Conservation (phyloP, 257 asterid species). For the Nicotiana sylvestris region DNA sequence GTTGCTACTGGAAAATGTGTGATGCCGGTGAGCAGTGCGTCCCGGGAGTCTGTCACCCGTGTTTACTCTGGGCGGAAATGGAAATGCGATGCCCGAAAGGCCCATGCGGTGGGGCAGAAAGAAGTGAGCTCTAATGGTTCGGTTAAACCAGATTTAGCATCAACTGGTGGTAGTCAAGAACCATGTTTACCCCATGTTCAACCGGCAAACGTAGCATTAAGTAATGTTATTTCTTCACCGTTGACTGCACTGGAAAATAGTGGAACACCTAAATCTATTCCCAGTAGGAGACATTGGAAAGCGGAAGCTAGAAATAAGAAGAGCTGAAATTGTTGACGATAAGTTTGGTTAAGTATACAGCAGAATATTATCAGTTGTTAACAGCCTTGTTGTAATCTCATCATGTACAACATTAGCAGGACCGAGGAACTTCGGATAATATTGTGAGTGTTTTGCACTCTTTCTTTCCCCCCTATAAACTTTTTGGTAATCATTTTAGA, state of each 20-base stretch:
- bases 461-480: not conserved
- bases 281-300: conserved; percentile 78
- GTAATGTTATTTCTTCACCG: conserved; percentile 13
- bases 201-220: conserved; percentile 12
- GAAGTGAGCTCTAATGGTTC: conserved; percentile 17
- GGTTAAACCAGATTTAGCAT: conserved; percentile 10
- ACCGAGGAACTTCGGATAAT: not conserved
- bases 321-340: conserved; percentile 16
- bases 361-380: not conserved
- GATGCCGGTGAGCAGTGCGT: not conserved
- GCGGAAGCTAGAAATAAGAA: conserved; percentile 86
- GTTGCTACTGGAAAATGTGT: conserved; percentile 17
- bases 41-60: conserved; percentile 46
- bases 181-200: conserved; percentile 17
- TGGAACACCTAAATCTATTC: conserved; percentile 29
- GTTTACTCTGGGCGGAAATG: conserved; percentile 68
- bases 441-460: not conserved
- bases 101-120: conserved; percentile 39
- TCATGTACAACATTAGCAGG: not conserved
- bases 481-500: not conserved
- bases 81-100: conserved; percentile 84
- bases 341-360: not conserved
- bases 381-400: not conserved
- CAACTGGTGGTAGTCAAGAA: conserved; percentile 24
- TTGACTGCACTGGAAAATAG: conserved; percentile 17